Conservation (phyloP, 257 asterid species). For the Nicotiana knightiana region DNA sequence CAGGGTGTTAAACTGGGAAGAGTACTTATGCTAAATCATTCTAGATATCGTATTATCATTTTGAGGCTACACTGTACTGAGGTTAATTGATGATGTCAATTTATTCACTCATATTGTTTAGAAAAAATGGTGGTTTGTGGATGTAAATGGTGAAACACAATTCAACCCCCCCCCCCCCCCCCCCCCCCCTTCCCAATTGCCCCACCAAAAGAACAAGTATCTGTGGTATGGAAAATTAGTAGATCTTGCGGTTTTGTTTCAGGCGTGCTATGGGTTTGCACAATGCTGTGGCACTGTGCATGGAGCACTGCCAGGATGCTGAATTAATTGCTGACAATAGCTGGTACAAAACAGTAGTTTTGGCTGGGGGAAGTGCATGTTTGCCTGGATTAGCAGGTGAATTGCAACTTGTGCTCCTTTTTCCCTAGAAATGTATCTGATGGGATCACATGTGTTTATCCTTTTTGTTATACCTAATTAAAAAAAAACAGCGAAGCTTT, state of each 20-base stretch:
- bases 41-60: background rate
- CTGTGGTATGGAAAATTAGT: conserved; percentile 8
- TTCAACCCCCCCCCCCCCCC: background rate
- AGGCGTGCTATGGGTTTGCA: conserved; percentile 90
- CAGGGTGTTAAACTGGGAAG: background rate
- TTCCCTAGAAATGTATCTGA: conserved; percentile 5
- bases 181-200: background rate
- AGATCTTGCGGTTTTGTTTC: conserved; percentile 20
- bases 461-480: background rate
- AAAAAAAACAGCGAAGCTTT: background rate
- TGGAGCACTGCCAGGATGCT: conserved; percentile 87
- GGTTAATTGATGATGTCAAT: background rate
- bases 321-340: conserved; percentile 59
- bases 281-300: conserved; percentile 81
- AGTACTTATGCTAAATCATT: background rate
- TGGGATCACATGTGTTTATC: background rate
- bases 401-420: conserved; percentile 8
- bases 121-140: background rate
- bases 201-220: background rate
- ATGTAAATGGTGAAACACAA: background rate
- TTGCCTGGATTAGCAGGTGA: conserved; percentile 96
- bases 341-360: conserved; percentile 84
- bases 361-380: conserved; percentile 90
- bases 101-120: background rate
- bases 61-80: background rate